These are phyloP conservation scores for Phytopythium cucurbitacearum DNA, from an alignment of 352 stramenopile genomes.

Conservation along the genomic window DNA sequence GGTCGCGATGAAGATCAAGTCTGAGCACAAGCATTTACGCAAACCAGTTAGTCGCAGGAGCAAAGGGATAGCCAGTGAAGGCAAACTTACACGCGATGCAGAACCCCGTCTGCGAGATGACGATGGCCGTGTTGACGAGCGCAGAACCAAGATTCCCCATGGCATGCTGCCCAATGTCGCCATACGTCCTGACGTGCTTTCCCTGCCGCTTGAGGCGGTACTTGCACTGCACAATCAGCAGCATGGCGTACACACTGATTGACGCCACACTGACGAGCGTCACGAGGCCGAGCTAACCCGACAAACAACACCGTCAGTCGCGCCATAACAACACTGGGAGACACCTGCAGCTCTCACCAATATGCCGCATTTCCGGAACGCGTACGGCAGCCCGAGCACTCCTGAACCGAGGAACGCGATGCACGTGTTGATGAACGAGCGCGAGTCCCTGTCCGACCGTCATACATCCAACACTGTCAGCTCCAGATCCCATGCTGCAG, in stretches of 20 bases:
- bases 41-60: neutral
- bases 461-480: neutral
- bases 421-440: slow-evolving; percentile 74
- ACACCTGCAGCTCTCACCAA: slow-evolving; percentile 18
- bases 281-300: slow-evolving; percentile 42
- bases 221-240: slow-evolving; percentile 77
- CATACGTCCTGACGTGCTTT: slow-evolving; percentile 63
- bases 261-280: slow-evolving; percentile 47
- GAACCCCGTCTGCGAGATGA: slow-evolving; percentile 88
- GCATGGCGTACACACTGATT: slow-evolving; percentile 69
- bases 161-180: slow-evolving; percentile 80
- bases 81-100: slow-evolving; percentile 71
- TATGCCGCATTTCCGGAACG: slow-evolving; percentile 86
- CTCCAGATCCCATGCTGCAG: neutral
- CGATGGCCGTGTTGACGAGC: slow-evolving; percentile 82
- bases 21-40: slow-evolving; percentile 13
- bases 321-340: neutral
- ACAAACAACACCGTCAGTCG: neutral
- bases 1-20: slow-evolving; percentile 90
- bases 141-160: slow-evolving; percentile 58
- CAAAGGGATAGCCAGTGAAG: neutral
- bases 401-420: slow-evolving; percentile 92
- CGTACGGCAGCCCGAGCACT: slow-evolving; percentile 87
- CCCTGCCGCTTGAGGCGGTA: slow-evolving; percentile 64
- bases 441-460: slow-evolving; percentile 30